Base-by-base conservation (phyloP, 2,329 filamentous ascomycete species). In the Aureobasidium sp. region DNA sequence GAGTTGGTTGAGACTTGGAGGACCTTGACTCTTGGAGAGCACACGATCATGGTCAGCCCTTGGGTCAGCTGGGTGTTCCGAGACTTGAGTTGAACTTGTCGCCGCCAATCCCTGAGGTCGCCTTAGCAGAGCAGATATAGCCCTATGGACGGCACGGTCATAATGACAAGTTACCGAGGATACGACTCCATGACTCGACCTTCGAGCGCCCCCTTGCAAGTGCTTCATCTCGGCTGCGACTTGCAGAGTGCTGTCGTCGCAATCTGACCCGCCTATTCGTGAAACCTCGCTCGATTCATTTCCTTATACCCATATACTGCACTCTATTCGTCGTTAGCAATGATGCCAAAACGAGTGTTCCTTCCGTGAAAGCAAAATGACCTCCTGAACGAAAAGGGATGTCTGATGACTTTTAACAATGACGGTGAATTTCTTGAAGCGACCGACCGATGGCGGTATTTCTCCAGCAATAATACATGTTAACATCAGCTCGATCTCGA, bases 221-320 rank as follows among this genome's bases (percentile, higher is more conserved):
- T 56, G 24, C 27, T 29, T 57, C 53, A 57, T 57, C 22, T 57
- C 53, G 40, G 53, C 40, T 57, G 53, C 24, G 24, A 35, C 14
- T 17, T 29, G 22, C 50, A 54, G 33, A 53, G 37, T 54, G 50
- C 53, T 45, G 39, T 56, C 24, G 37, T 56, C 37, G 37, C 33
- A 22, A 56, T 44, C 11, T n/a, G 27, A 44, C 39, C 24, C 53
- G 33, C n/a, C 39, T 44, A 29, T 31, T 57, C 17, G n/a, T 45
- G 53, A 57, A 33, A 15, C 27, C 33, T 24, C 39, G 39, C 15
- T 15, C 11, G 22, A 6, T 35, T 57, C 53, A 57, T 57, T 57
- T 57, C 53, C 9, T 5, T 45, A 33, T 44, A n/a, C 5, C n/a
- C 27, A 19, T 19, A n/a, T 22, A 31, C 17, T 7, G 39, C 40